Conservation (phyloP, 306 rosid species). For the Alnus glutinosa region DNA sequence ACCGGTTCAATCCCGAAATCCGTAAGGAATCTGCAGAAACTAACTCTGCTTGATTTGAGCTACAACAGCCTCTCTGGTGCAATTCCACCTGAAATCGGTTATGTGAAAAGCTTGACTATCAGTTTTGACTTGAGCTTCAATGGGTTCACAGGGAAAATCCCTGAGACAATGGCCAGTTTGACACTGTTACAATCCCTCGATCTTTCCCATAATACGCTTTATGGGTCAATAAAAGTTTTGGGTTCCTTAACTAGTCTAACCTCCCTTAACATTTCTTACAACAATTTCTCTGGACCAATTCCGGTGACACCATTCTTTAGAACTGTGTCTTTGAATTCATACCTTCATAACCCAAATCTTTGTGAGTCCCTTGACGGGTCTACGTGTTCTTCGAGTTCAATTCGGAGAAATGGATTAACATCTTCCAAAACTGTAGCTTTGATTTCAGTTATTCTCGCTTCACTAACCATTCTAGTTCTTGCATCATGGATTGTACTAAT, state of each 20-base stretch:
- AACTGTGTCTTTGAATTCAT: constrained; percentile 66
- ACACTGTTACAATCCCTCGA: constrained; percentile 84
- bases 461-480: constrained; percentile 56
- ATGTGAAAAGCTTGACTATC: constrained; percentile 82
- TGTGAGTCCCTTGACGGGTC: constrained; percentile 80
- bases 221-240: constrained; percentile 70
- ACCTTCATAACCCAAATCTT: constrained; percentile 56
- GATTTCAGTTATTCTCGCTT: constrained; percentile 56
- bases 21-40: constrained; percentile 64
- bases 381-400: constrained; percentile 71
- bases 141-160: constrained; percentile 72
- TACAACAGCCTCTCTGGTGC: constrained; percentile 73
- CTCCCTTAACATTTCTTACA: constrained; percentile 74
- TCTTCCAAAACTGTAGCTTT: constrained; percentile 67
- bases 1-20: constrained; percentile 79
- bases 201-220: constrained; percentile 74
- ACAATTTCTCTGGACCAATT: constrained; percentile 91
- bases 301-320: constrained; percentile 84
- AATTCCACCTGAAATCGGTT: constrained; percentile 75
- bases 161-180: constrained; percentile 63
- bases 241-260: constrained; percentile 82
- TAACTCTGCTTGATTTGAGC: constrained; percentile 89
- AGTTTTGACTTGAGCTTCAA: constrained; percentile 87
- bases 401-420: constrained; percentile 51
- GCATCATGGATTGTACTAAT: constrained; percentile 75